These are phyloP conservation scores for Cenchrus purpureus DNA, from an alignment of 176 grass and related monocot species.

Conservation along the genomic window DNA sequence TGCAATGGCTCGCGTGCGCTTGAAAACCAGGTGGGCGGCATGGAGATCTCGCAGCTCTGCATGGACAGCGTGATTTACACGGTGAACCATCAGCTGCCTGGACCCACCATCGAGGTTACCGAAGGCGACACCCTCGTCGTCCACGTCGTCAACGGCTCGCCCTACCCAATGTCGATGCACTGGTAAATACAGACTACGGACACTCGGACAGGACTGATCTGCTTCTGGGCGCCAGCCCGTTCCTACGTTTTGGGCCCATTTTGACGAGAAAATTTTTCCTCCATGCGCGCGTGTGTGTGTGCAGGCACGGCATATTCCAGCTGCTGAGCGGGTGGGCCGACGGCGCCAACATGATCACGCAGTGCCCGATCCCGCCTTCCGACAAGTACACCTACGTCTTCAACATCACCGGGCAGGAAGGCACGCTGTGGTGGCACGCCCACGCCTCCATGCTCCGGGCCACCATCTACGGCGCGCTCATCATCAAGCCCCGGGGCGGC, in stretches of 20 bases:
- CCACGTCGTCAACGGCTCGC: conserved; percentile 41
- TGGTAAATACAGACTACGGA: conserved; percentile 4
- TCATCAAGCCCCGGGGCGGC: conserved; percentile 43
- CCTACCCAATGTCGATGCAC: conserved; percentile 41
- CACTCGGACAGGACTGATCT: too few relatives aligned
- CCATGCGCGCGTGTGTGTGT: neutral
- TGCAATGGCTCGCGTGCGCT: neutral
- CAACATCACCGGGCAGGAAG: conserved; percentile 61
- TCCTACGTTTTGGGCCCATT: too few relatives aligned
- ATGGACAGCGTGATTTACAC: conserved; percentile 36
- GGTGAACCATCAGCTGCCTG: conserved; percentile 40
- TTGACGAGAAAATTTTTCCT: too few relatives aligned
- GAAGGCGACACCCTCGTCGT: conserved; percentile 46
- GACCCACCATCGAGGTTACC: conserved; percentile 46
- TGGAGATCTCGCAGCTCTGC: conserved; percentile 30
- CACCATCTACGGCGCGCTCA: conserved; percentile 65
- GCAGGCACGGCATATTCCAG: conserved; percentile 49
- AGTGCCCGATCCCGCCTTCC: conserved; percentile 33
- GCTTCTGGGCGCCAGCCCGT: too few relatives aligned
- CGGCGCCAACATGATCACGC: conserved; percentile 40
- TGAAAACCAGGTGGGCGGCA: conserved; percentile 29
- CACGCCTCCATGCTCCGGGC: conserved; percentile 53
- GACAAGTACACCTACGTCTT: conserved; percentile 42
- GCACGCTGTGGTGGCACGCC: conserved; percentile 94
- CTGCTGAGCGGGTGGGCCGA: conserved; percentile 35